These are phyloP conservation scores for Pseudocercospora eumusae DNA, from an alignment of 2,329 filamentous ascomycete species.

Conservation along the genomic window DNA sequence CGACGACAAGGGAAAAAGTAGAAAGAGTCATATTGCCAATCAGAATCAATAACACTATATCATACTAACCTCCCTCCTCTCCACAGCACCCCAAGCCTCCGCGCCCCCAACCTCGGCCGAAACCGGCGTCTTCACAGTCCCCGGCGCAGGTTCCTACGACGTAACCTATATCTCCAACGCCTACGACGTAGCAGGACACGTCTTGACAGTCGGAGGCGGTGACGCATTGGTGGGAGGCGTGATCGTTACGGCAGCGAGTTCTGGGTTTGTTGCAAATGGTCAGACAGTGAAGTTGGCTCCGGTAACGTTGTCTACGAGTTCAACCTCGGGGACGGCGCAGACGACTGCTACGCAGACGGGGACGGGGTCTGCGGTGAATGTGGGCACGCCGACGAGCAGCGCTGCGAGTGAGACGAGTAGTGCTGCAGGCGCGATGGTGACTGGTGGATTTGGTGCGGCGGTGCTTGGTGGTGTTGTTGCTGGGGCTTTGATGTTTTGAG, in stretches of 20 bases:
- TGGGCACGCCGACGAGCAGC: conserved; percentile 1
- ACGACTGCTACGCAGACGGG: conserved; percentile 6
- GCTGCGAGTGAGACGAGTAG: not conserved
- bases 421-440: conserved; percentile 12
- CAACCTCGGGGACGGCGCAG: not conserved
- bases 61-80: conserved; percentile 3
- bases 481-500: conserved; percentile 23
- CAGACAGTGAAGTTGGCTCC: conserved; percentile 14
- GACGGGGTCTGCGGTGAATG: not conserved
- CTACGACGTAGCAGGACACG: conserved; percentile 27
- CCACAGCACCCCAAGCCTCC: conserved; percentile 2
- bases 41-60: no score
- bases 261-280: conserved; percentile 16
- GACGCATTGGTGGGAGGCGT: conserved; percentile 24
- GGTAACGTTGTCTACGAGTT: conserved; percentile 5
- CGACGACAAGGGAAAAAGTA: no score
- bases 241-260: conserved; percentile 16
- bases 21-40: no score
- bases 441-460: conserved; percentile 14
- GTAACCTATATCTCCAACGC: conserved; percentile 23
- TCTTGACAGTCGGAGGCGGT: conserved; percentile 20
- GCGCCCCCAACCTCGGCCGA: conserved; percentile 11
- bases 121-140: conserved; percentile 25
- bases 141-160: conserved; percentile 23
- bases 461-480: conserved; percentile 21